Percentiles rank a stretch among this genome's conserved stretches.
These are phyloP conservation scores for Fusarium luffae DNA, from an alignment of 2,329 filamentous ascomycete species.

Conservation along the genomic window DNA sequence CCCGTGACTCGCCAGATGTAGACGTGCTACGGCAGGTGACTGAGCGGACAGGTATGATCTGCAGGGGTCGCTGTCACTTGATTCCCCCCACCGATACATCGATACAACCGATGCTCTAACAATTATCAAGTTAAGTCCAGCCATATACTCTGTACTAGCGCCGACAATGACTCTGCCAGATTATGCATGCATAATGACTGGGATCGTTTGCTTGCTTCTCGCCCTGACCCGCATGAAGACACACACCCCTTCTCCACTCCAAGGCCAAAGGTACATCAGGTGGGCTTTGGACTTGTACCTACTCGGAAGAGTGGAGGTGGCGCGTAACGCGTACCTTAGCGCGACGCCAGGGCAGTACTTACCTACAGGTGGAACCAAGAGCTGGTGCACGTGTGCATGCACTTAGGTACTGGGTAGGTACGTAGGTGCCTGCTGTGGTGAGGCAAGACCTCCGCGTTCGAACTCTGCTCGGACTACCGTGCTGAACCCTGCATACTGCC, in stretches of 20 bases:
- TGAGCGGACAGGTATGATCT: conserved; percentile 7
- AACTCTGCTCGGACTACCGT: background rate
- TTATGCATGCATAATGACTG: conserved; percentile 12
- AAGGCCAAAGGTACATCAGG: conserved; percentile 11
- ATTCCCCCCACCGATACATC: conserved; percentile 9
- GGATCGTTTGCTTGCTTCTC: background rate
- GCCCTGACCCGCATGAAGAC: background rate
- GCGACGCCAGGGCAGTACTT: background rate
- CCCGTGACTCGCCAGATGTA: conserved; percentile 19
- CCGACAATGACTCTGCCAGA: background rate
- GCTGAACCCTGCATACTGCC: conserved; percentile 18
- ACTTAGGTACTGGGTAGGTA: background rate
- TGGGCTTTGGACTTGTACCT: background rate
- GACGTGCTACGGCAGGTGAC: conserved; percentile 20
- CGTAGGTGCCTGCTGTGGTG: conserved; percentile 12
- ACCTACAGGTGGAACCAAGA: background rate
- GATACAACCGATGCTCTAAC: background rate
- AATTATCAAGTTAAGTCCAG: background rate
- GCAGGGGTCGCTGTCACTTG: conserved; percentile 22
- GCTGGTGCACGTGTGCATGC: background rate
- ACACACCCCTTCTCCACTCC: conserved; percentile 8
- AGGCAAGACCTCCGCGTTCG: conserved; percentile 19
- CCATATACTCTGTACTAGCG: background rate
- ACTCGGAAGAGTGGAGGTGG: background rate
- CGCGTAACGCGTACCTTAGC: conserved; percentile 16